Evolutionary conservation across 805 yeast species (phyloP), one percentile per base, ranked within the genome.

Genomic region (Sugiyamaella marilandica): DNA sequence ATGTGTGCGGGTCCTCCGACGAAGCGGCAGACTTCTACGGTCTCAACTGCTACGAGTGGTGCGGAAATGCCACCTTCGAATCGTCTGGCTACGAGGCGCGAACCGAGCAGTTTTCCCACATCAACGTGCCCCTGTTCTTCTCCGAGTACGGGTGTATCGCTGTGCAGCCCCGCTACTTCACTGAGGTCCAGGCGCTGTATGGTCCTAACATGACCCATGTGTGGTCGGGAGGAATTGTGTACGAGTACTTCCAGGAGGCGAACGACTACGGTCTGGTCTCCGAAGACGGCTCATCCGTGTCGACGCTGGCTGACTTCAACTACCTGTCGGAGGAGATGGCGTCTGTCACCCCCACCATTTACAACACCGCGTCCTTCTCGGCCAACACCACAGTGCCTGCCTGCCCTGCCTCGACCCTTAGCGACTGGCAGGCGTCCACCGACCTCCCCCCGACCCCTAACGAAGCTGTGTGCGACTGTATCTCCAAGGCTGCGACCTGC

Each of bases 221-320:
- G 49, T 89, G 95, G 94, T 87, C 95, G 41, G 96, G 96, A 66
- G 96, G 96, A 70, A 86, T 88, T 62, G 92, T 87, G 50, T 88
- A 89, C 78, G 87, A 87, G 94, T 88, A 87, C 74, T 86, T 84
- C 68, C 82, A 89, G 74, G 96, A 88, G 71, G 83, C 71, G 45
- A 89, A 89, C 71, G 69, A 86, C 60, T 88, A 87, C 66, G 96
- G 96, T 56, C 77, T 88, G 56, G 95, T 88, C 24, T 64, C 83
- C 32, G 71, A 85, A 47, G 77, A 71, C 63, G 62, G 59, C 47
- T 55, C 65, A 11, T 31, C 35, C 9, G 89, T 85, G 50, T 70
- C 75, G 21, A 85, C 91, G 5, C 66, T 84, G 61, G 71, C 64
- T 5, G 94, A 86, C 71, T 86, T 74, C 75, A 67, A 64, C 65